A percentile compares a stretch with the other conserved stretches of the same genome.
Evolutionary conservation across 2,329 filamentous ascomycete species (phyloP).

Genomic region (Dactylellina drechsleri): DNA sequence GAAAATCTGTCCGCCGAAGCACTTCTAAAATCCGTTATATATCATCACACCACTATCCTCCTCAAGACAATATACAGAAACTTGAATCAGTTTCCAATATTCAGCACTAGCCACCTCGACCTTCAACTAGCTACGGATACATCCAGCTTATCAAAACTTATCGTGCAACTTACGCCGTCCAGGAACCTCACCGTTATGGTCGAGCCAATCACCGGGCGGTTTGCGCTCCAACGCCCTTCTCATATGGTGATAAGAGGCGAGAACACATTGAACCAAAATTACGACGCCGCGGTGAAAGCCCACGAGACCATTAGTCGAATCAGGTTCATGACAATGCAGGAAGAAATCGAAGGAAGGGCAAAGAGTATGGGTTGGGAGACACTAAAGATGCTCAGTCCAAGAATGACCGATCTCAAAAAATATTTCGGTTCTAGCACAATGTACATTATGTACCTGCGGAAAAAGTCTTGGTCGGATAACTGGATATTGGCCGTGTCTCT

Average conservation of each 20-base stretch:
- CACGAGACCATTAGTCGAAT: conserved; percentile 70
- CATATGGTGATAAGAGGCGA: conserved; percentile 70
- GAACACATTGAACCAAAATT: conserved; percentile 71
- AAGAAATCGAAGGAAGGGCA: conserved; percentile 71
- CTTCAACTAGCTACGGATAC: conserved; percentile 71
- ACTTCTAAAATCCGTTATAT: conserved; percentile 78
- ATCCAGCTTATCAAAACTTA: conserved; percentile 72
- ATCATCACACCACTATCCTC: conserved; percentile 77
- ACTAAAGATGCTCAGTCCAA: conserved; percentile 65
- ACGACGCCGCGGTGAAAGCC: conserved; percentile 70
- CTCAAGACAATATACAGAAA: conserved; percentile 73
- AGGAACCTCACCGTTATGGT: conserved; percentile 72
- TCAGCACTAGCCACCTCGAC: conserved; percentile 72
- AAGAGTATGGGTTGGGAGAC: conserved; percentile 73
- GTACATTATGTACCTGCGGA: conserved; percentile 75
- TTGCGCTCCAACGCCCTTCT: conserved; percentile 75
- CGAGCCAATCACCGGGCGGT: conserved; percentile 80
- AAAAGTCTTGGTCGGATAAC: conserved; percentile 74
- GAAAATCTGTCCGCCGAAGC: conserved; percentile 76
- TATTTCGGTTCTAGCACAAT: conserved; percentile 72
- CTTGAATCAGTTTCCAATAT: conserved; percentile 71
- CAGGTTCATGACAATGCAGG: conserved; percentile 71
- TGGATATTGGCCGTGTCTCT: conserved; percentile 80
- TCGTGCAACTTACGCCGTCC: conserved; percentile 74
- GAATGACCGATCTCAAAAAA: conserved; percentile 69